phyloP scores from a whole-genome alignment of 371 early-diverging fungal species.

The Ordospora colligata region DNA sequence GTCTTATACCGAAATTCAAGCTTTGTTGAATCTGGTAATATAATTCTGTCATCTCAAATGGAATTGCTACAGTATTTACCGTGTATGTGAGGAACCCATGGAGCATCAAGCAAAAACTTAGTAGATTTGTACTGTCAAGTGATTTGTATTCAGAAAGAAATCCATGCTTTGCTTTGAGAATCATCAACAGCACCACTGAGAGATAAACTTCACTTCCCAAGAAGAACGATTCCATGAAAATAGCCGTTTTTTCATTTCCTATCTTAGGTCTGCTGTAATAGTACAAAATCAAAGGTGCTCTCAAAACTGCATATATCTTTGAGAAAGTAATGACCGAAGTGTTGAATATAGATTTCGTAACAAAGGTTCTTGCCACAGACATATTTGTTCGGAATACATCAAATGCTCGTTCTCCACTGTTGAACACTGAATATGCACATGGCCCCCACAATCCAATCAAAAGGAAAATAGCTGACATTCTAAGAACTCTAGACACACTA shows the following conservation, averaged over 20 bases:
- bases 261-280: constrained; percentile 10
- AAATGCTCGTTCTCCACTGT: neutral
- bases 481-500: constrained; percentile 9
- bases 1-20: constrained; percentile 6
- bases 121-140: constrained; percentile 21
- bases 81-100: constrained; percentile 27
- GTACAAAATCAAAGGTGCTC: constrained; percentile 12
- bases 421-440: constrained; percentile 28
- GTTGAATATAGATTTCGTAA: constrained; percentile 17
- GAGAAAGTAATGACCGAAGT: constrained; percentile 32
- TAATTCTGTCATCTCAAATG: constrained; percentile 1
- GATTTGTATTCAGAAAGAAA: constrained; percentile 27
- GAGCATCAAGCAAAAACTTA: constrained; percentile 9
- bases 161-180: constrained; percentile 15
- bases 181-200: constrained; percentile 16
- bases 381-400: neutral
- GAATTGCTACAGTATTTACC: constrained; percentile 16
- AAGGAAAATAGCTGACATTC: constrained; percentile 24
- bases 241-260: neutral
- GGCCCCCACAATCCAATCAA: constrained; percentile 36
- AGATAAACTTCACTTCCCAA: constrained; percentile 26
- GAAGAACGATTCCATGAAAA: constrained; percentile 36
- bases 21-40: constrained; percentile 18
- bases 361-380: neutral
- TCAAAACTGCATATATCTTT: constrained; percentile 25